These are phyloP conservation scores for Leishmania tropica DNA, from an alignment of 208 protist genomes.

Conservation along the genomic window DNA sequence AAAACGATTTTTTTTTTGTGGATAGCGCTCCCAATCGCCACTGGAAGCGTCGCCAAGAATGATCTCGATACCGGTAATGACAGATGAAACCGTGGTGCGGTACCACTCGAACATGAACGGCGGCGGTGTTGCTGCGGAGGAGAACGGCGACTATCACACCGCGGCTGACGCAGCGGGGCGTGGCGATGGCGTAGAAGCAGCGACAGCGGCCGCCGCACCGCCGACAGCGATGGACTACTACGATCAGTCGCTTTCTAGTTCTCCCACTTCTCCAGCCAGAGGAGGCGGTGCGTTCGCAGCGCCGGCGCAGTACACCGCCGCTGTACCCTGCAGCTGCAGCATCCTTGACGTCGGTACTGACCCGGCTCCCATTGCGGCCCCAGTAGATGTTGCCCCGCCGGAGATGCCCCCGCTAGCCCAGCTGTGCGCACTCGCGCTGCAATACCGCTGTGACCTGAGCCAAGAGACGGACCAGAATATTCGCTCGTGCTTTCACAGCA, in stretches of 20 bases:
- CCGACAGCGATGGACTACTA: background rate
- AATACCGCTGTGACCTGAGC: slow-evolving; percentile 62
- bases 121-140: slow-evolving; percentile 7
- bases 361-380: slow-evolving; percentile 14
- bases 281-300: background rate
- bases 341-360: slow-evolving; percentile 26
- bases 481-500: slow-evolving; percentile 74
- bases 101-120: slow-evolving; percentile 5
- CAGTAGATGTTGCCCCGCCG: slow-evolving; percentile 25
- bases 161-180: slow-evolving; percentile 3
- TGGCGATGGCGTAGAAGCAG: background rate
- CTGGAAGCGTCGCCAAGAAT: background rate
- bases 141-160: slow-evolving; percentile 1
- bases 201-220: background rate
- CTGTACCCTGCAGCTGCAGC: slow-evolving; percentile 23
- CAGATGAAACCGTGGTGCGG: slow-evolving; percentile 33
- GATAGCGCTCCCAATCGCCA: background rate
- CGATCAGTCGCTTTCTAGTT: background rate
- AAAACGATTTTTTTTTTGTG: background rate
- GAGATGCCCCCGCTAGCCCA: slow-evolving; percentile 59
- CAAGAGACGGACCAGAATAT: slow-evolving; percentile 30
- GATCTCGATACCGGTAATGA: slow-evolving; percentile 34
- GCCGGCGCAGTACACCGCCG: slow-evolving; percentile 7
- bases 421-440: slow-evolving; percentile 59
- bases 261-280: background rate